These are phyloP conservation scores for Otatea glauca DNA, from an alignment of 176 grass and related monocot genomes.

Conservation along the genomic window DNA sequence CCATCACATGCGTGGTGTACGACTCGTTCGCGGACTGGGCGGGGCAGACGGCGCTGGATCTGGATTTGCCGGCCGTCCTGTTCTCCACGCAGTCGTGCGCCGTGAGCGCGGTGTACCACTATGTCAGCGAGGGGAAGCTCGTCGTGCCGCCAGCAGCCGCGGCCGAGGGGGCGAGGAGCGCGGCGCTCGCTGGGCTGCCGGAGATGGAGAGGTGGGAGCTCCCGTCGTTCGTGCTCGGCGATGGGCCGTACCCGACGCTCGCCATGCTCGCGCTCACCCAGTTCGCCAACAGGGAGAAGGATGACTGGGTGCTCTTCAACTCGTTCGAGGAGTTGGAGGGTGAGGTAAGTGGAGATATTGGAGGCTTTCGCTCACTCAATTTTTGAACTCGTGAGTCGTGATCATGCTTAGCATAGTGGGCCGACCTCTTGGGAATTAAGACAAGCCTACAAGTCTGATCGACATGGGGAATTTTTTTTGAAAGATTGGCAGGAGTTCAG, in stretches of 20 bases:
- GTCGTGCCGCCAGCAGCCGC: not conserved
- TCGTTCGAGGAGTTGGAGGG: conserved; percentile 72
- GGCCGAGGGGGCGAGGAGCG: not conserved
- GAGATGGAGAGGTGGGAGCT: conserved; percentile 66
- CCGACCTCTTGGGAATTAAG: too few species aligned
- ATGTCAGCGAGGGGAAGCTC: conserved; percentile 42
- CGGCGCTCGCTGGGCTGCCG: conserved; percentile 39
- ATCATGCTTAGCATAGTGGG: not conserved
- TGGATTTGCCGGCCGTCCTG: conserved; percentile 21
- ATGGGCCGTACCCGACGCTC: conserved; percentile 43
- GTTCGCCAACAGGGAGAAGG: conserved; percentile 41
- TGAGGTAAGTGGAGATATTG: conserved; percentile 42
- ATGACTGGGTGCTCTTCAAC: conserved; percentile 71
- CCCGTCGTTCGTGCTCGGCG: conserved; percentile 49
- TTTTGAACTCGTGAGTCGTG: not conserved
- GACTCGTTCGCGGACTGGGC: conserved; percentile 61
- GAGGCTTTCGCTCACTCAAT: not conserved
- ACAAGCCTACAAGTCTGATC: too few species aligned
- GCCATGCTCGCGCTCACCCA: conserved; percentile 42
- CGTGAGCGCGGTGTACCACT: conserved; percentile 65
- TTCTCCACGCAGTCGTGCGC: conserved; percentile 75
- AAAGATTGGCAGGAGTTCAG: too few species aligned
- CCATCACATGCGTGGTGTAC: conserved; percentile 64
- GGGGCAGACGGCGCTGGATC: conserved; percentile 14
- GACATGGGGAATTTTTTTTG: not conserved